phyloP scores from a whole-genome alignment of 495 filamentous ascomycete genomes.

The Gamarada debralockiae region DNA sequence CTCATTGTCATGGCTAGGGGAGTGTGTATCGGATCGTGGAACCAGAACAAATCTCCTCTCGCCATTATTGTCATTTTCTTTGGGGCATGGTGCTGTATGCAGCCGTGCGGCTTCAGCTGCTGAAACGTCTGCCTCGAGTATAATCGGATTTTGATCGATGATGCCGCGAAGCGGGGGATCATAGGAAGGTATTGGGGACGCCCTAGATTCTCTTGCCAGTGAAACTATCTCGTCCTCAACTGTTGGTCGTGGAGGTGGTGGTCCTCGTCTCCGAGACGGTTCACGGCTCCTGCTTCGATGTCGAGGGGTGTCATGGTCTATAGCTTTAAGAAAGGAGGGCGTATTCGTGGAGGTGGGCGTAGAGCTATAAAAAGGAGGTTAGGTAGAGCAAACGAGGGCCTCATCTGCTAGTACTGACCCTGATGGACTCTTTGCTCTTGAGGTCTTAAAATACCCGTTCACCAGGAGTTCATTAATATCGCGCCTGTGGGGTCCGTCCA shows the following conservation, averaged over 20 bases:
- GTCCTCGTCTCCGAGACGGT: conserved; percentile 1
- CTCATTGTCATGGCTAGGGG: conserved; percentile 10
- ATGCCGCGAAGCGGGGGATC: conserved; percentile 25
- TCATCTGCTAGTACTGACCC: conserved; percentile 10
- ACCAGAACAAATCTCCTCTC: conserved; percentile 24
- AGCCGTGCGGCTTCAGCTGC: conserved; percentile 19
- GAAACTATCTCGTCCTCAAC: conserved; percentile 25
- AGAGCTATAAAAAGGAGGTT: conserved; percentile 1
- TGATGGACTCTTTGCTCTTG: conserved; percentile 16
- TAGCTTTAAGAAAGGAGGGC: conserved; percentile 1
- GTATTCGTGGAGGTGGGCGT: background rate
- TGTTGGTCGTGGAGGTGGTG: conserved; percentile 16
- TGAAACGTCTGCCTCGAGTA: conserved; percentile 20
- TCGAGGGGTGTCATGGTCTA: background rate
- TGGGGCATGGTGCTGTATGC: conserved; percentile 13
- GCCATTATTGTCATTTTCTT: conserved; percentile 13
- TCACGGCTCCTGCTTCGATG: conserved; percentile 11
- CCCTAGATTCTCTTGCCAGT: conserved; percentile 17
- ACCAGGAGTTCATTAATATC: conserved; percentile 26
- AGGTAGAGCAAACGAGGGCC: background rate
- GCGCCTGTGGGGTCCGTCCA: conserved; percentile 18
- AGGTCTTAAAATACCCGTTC: conserved; percentile 22
- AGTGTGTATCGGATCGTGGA: conserved; percentile 9
- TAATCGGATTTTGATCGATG: conserved; percentile 18
- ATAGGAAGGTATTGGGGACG: conserved; percentile 5